Conservation (phyloP, 208 protist species). For the Porcisia hertigi region DNA sequence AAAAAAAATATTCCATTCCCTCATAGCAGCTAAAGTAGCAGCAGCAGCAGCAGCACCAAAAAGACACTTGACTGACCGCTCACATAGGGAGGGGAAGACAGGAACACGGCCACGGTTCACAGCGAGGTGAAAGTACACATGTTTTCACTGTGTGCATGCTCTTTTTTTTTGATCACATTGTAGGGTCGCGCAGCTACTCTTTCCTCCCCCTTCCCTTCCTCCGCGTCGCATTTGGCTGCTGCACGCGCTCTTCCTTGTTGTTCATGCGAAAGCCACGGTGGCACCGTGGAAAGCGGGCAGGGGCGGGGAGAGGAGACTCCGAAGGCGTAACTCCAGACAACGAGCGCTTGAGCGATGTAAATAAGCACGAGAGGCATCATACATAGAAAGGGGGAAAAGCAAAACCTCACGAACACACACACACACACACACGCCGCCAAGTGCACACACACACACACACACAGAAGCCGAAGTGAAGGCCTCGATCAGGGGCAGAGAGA, state of each 20-base stretch:
- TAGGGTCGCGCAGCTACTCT: too few relatives aligned
- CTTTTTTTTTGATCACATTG: background rate
- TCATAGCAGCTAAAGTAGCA: background rate
- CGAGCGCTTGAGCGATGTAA: too few relatives aligned
- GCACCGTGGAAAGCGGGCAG: background rate
- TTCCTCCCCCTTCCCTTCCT: background rate
- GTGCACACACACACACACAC: background rate
- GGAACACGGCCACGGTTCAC: too few relatives aligned
- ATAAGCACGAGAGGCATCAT: too few relatives aligned
- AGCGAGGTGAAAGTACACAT: background rate
- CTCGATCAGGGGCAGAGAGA: background rate
- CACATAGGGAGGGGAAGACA: too few relatives aligned
- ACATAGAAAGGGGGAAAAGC: too few relatives aligned
- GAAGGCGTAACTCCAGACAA: background rate
- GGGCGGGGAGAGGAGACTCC: background rate
- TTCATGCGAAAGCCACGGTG: background rate
- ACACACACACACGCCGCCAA: too few relatives aligned
- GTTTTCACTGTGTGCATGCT: background rate
- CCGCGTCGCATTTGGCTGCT: background rate
- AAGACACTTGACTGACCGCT: too few relatives aligned
- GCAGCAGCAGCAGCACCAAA: too few relatives aligned
- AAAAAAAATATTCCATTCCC: background rate
- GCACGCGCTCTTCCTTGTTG: background rate
- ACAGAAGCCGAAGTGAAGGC: background rate
- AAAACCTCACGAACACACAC: too few relatives aligned